A percentile compares a stretch with the other conserved stretches of the same genome.
Evolutionary conservation across 495 filamentous ascomycete genomes (phyloP).

Genomic region (Parathielavia appendiculata): DNA sequence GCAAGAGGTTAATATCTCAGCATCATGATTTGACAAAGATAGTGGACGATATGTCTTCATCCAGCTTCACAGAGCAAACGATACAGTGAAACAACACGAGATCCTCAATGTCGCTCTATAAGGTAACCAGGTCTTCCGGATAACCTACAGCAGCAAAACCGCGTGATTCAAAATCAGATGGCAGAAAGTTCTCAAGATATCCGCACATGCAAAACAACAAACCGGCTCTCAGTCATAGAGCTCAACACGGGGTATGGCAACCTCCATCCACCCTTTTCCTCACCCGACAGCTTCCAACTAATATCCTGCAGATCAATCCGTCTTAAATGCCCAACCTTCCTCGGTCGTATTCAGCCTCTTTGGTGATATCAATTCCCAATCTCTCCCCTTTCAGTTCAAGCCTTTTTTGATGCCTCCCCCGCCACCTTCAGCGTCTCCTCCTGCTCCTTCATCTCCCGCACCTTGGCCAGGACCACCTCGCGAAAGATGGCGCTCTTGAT

Average conservation of each 20-base stretch:
- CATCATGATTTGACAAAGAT: too few relatives aligned
- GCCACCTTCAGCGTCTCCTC: conserved; percentile 69
- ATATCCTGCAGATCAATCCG: neutral
- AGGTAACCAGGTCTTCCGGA: neutral
- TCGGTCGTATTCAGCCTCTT: neutral
- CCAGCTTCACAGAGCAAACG: too few relatives aligned
- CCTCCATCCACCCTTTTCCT: neutral
- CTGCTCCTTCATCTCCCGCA: conserved; percentile 83
- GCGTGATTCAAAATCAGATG: neutral
- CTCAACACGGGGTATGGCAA: neutral
- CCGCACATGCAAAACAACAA: neutral
- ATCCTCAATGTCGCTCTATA: too few relatives aligned
- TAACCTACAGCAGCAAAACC: neutral
- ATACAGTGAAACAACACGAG: too few relatives aligned
- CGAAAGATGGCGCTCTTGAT: conserved; percentile 91
- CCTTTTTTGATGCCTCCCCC: conserved; percentile 37
- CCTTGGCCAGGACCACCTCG: conserved; percentile 96
- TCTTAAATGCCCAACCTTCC: neutral
- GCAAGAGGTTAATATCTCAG: too few relatives aligned
- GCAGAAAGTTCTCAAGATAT: neutral
- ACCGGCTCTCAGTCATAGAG: neutral
- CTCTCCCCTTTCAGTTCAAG: neutral
- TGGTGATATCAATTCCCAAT: neutral
- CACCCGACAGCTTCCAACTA: neutral
- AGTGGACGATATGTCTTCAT: too few relatives aligned